Percentiles rank a stretch among this genome's conserved stretches.
Conservation (phyloP, 257 asterid genomes). For the Knoxia roxburghii region DNA sequence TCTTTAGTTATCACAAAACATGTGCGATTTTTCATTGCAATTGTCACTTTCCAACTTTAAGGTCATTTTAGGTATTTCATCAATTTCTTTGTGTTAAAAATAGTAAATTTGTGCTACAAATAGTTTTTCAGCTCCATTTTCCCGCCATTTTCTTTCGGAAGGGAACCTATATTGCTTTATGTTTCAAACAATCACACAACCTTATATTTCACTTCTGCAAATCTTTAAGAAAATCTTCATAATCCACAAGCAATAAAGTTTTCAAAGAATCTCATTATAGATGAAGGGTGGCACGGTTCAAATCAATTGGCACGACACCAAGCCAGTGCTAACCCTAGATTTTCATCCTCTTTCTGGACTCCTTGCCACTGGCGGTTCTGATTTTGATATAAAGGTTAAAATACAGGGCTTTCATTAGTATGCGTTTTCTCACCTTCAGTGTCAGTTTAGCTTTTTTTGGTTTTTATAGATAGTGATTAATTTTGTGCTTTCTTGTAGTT, state of each 20-base stretch:
- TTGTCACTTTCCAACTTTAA: too few species aligned
- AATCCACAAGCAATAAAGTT: background rate
- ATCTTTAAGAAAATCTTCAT: background rate
- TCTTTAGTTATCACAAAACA: too few species aligned
- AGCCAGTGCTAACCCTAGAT: conserved; percentile 89
- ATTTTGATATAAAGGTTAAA: conserved; percentile 82
- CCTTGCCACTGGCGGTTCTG: conserved; percentile 95
- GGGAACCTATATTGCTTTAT: too few species aligned
- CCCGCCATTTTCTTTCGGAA: too few species aligned
- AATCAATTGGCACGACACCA: conserved; percentile 90
- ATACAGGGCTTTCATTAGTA: background rate
- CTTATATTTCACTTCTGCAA: too few species aligned
- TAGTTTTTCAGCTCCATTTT: too few species aligned
- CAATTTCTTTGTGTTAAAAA: too few species aligned
- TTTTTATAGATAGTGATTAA: background rate
- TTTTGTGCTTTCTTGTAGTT: background rate
- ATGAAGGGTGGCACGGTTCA: conserved; percentile 93
- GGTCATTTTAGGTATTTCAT: too few species aligned
- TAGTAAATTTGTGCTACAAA: too few species aligned
- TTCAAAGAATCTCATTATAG: background rate
- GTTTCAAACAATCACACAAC: too few species aligned
- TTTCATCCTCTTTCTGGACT: conserved; percentile 66
- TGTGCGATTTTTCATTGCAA: too few species aligned
- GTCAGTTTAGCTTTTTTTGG: background rate
- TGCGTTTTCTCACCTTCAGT: background rate